A percentile compares a stretch with the other conserved stretches of the same genome.
phyloP scores from a whole-genome alignment of 805 yeast species.

The Barnettozyma salicaria region DNA sequence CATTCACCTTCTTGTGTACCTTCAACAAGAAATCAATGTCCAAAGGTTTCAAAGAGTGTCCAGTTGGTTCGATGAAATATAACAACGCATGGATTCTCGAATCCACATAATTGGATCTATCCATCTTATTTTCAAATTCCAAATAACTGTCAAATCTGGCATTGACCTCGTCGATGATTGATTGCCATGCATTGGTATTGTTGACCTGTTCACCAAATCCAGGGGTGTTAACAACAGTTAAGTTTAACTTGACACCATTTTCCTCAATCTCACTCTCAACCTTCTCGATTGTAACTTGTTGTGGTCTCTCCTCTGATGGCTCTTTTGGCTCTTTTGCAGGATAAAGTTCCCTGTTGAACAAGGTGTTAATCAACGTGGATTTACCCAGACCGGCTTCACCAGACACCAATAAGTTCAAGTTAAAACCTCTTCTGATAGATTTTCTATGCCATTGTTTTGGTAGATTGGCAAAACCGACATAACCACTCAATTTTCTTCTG shows the following conservation, averaged over 20 bases:
- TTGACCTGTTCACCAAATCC: slow-evolving; percentile 92
- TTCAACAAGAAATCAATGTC: slow-evolving; percentile 85
- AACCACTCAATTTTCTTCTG: slow-evolving; percentile 80
- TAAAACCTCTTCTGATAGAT: slow-evolving; percentile 84
- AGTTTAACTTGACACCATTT: slow-evolving; percentile 81
- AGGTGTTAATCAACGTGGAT: slow-evolving; percentile 83
- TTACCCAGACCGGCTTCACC: slow-evolving; percentile 93
- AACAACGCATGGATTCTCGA: slow-evolving; percentile 88
- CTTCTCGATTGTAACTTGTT: slow-evolving; percentile 52
- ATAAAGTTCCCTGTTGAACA: slow-evolving; percentile 67
- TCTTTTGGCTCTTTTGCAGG: slow-evolving; percentile 33
- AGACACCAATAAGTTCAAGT: slow-evolving; percentile 81
- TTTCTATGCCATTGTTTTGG: slow-evolving; percentile 99
- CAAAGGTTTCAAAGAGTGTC: slow-evolving; percentile 83
- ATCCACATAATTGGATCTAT: slow-evolving; percentile 67
- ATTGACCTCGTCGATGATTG: slow-evolving; percentile 86
- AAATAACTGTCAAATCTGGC: slow-evolving; percentile 79
- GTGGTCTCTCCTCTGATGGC: slow-evolving; percentile 39
- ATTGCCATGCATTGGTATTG: slow-evolving; percentile 77
- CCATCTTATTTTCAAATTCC: slow-evolving; percentile 82
- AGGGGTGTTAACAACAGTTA: slow-evolving; percentile 83
- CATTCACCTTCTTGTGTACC: slow-evolving; percentile 84
- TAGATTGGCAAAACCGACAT: slow-evolving; percentile 94
- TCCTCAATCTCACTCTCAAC: slow-evolving; percentile 77
- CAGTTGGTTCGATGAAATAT: slow-evolving; percentile 95